Evolutionary conservation across 257 asterid genomes (phyloP), one percentile per base, ranked within the genome.

Genomic region (Osmanthus fragrans): DNA sequence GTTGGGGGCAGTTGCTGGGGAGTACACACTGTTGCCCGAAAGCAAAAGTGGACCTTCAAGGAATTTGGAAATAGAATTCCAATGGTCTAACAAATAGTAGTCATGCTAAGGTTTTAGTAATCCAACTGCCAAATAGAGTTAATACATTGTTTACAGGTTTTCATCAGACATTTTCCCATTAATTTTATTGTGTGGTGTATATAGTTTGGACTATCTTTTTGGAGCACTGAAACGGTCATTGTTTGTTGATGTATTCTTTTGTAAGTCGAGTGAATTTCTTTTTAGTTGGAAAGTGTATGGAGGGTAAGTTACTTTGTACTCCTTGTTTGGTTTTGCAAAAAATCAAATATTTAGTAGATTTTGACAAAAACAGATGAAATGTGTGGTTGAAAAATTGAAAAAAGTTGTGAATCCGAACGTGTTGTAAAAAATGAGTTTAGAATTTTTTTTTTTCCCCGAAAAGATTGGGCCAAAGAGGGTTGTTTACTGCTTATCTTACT

Each of bases 1-100:
- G 99, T 87, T 96, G 63, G 99, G 99, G 8, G 97, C 97, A 18
- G 99, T 96, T 19, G 94, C 99, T 0, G 99, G 99, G 56, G 99
- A 94, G 79, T 94, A 94, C 85, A 90, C 97, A 0, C 74, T 94
- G 51, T 87, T 94, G 64, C 98, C 98, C 0, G 90, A 89, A 71
- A 94, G 98, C 94, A 94, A 92, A 87, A 94, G 97, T 2, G 98
- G 98, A 45, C 97, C 97, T 12, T 86, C 98, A 18, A 89, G 97
- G 84, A 92, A 87, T 76, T 77, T 94, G 88, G 98, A 94, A 84
- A 94, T 94, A 56, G 98, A 94, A 84, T 91, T 94, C 83, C 97
- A 89, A 76, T 94, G 98, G 98, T 94, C 97, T 68, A 91, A 90
- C 74, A 91, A 90, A 81, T 82, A 78, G 80, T 74, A 54, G 73